phyloP scores from a whole-genome alignment of 345 rosid species.

The Bruguiera sexangula region DNA sequence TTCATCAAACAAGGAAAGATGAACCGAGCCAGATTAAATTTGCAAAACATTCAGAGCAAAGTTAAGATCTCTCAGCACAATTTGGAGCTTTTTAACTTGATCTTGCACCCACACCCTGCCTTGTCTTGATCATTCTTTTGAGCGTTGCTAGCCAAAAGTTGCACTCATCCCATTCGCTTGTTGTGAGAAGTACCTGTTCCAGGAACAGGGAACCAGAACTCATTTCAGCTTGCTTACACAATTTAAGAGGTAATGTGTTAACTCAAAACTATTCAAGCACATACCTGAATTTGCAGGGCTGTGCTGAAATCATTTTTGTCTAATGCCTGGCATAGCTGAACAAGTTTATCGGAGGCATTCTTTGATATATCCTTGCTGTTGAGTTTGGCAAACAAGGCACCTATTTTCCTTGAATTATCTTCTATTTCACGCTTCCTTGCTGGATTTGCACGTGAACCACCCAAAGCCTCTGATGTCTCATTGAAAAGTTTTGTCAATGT shows the following conservation, averaged over 20 bases:
- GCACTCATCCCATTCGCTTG: conserved; percentile 99
- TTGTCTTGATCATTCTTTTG: conserved; percentile 88
- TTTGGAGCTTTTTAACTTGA: conserved; percentile 35
- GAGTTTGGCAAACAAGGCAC: conserved; percentile 89
- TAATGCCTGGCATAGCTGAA: conserved; percentile 84
- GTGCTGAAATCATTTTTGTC: conserved; percentile 69
- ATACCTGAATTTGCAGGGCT: conserved; percentile 93
- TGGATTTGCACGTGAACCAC: conserved; percentile 90
- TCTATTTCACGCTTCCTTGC: conserved; percentile 92
- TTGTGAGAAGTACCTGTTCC: conserved; percentile 78
- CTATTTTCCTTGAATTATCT: conserved; percentile 87
- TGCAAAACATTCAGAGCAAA: conserved; percentile 9
- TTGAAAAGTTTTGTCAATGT: conserved; percentile 82
- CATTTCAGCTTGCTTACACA: neutral
- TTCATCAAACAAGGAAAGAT: conserved; percentile 14
- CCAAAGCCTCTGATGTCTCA: conserved; percentile 93
- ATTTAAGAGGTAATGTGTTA: too few relatives aligned
- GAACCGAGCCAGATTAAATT: conserved; percentile 13
- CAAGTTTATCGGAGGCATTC: conserved; percentile 90
- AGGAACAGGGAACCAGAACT: neutral
- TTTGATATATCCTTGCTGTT: conserved; percentile 84
- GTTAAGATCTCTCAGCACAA: neutral
- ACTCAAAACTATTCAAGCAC: conserved; percentile 1
- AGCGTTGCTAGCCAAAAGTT: conserved; percentile 90
- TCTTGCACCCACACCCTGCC: conserved; percentile 63